Percentiles rank a stretch among this genome's conserved stretches.
These are phyloP conservation scores for Boletales sp. DNA, from an alignment of 768 basidiomycete genomes.

Conservation along the genomic window DNA sequence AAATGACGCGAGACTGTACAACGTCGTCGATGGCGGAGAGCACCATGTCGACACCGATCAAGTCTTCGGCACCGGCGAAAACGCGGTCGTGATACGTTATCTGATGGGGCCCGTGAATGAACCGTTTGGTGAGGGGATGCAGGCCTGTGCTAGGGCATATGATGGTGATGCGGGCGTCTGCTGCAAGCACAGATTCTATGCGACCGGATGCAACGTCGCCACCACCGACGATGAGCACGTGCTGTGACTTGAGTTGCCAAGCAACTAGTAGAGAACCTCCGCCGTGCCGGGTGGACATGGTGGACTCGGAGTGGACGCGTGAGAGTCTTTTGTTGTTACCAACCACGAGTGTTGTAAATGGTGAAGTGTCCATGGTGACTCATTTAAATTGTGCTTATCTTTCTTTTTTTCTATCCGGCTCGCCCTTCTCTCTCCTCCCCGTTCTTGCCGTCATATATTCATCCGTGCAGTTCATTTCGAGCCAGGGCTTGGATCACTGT, in stretches of 20 bases:
- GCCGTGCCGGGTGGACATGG: slow-evolving; percentile 15
- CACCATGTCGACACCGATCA: slow-evolving; percentile 76
- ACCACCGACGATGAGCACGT: slow-evolving; percentile 89
- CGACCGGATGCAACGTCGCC: slow-evolving; percentile 90
- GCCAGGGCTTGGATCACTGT: too few relatives aligned
- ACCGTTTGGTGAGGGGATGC: slow-evolving; percentile 50
- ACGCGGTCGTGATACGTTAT: slow-evolving; percentile 71
- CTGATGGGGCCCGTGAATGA: slow-evolving; percentile 42
- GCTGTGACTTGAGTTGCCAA: slow-evolving; percentile 84
- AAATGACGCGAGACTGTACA: slow-evolving; percentile 67
- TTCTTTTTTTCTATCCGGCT: not conserved
- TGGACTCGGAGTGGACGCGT: not conserved
- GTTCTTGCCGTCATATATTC: not conserved
- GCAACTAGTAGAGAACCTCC: slow-evolving; percentile 86
- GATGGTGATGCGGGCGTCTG: slow-evolving; percentile 76
- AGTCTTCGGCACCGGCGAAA: slow-evolving; percentile 63
- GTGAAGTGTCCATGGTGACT: slow-evolving; percentile 22
- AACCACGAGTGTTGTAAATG: too few relatives aligned
- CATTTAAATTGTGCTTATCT: not conserved
- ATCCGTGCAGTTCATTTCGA: too few relatives aligned
- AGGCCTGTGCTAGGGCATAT: slow-evolving; percentile 70
- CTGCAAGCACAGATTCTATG: slow-evolving; percentile 77
- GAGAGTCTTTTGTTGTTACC: not conserved
- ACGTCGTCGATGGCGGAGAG: slow-evolving; percentile 91
- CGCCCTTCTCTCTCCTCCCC: not conserved